Evolutionary conservation across 2,329 filamentous ascomycete species (phyloP).

Genomic region (Nothomitra cinnamomea): DNA sequence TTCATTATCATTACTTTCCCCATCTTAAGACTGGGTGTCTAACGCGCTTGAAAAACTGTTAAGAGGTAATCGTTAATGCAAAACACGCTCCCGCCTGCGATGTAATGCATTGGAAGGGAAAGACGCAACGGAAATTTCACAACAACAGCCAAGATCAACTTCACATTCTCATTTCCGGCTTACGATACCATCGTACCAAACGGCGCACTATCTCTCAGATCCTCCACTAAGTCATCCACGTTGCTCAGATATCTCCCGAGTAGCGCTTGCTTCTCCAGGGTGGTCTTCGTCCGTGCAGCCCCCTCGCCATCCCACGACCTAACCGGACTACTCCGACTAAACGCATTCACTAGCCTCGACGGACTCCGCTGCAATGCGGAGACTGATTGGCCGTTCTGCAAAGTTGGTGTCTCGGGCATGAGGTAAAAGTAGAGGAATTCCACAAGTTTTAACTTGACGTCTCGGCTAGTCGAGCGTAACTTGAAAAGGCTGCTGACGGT

Average conservation of each 20-base stretch:
- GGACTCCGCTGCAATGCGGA: background rate
- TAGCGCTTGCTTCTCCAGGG: slow-evolving; percentile 67
- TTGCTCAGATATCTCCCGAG: slow-evolving; percentile 63
- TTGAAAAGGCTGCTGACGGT: slow-evolving; percentile 90
- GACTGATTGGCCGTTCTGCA: slow-evolving; percentile 3
- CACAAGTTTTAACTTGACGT: slow-evolving; percentile 89
- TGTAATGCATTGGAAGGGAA: background rate
- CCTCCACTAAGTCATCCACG: slow-evolving; percentile 70
- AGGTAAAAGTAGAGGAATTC: slow-evolving; percentile 98
- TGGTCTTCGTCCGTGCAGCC: slow-evolving; percentile 30
- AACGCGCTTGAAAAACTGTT: background rate
- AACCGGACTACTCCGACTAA: slow-evolving; percentile 11
- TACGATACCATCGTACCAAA: slow-evolving; percentile 31
- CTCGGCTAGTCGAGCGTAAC: slow-evolving; percentile 63
- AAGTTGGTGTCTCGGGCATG: slow-evolving; percentile 62
- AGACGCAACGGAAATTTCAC: background rate
- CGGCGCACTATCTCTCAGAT: slow-evolving; percentile 62
- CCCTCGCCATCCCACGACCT: slow-evolving; percentile 17
- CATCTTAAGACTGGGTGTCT: background rate
- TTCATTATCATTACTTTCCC: background rate
- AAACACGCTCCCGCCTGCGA: background rate
- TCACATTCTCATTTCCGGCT: background rate
- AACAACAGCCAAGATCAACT: background rate
- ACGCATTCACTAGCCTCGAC: background rate
- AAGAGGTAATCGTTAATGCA: background rate